Base-by-base conservation (phyloP, 75 land plant genomes). In the Pseudotsuga menziesii region DNA sequence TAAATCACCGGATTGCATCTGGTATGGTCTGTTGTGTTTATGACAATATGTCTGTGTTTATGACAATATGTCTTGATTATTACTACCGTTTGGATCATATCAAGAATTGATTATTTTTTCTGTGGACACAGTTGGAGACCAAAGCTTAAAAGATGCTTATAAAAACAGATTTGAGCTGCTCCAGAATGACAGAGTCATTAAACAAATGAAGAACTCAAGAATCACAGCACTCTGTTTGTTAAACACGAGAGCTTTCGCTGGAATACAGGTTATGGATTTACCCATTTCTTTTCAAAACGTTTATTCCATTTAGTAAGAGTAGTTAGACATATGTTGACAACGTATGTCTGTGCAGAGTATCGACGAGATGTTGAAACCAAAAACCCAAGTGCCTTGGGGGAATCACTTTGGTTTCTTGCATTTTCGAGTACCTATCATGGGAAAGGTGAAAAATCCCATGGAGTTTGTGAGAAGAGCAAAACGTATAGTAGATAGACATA, bases 161-260 rank as follows among this genome's bases (percentile, higher is more conserved):
- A 60, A 23, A 5, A 20, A 7, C 1, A 60, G 61, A 60, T 60
- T 8, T 20, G 61, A 60, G 61, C 61, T 20, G 61, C 61, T 60
- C 32, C 0, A 0, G 20, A 20, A 19, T 22, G 61, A 23, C 61
- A 20, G 5, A 16, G 61, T 22, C 5, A 60, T 19, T 20, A 60
- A 19, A 23, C 20, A 60, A 23, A 60, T 20, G 61, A 4, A 23
- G 61, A 60, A 60, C 11, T 35, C 58, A 44, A 12, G 56, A 14
- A n/a, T 61, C 8, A 81, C 78, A 4, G 66, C 78, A 23, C 26
- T 81, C 19, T 75, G 72, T 48, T 58, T 81, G 56, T 74, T 81
- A 54, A 81, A 81, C 41, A 77, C 78, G 0, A 77, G 83, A 58
- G 35, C 32, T 3, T 22, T 79, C 12, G n/a, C 57, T 19, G 74